phyloP scores from a whole-genome alignment of 169 alveolate genomes.

The Plasmodium yoelii region DNA sequence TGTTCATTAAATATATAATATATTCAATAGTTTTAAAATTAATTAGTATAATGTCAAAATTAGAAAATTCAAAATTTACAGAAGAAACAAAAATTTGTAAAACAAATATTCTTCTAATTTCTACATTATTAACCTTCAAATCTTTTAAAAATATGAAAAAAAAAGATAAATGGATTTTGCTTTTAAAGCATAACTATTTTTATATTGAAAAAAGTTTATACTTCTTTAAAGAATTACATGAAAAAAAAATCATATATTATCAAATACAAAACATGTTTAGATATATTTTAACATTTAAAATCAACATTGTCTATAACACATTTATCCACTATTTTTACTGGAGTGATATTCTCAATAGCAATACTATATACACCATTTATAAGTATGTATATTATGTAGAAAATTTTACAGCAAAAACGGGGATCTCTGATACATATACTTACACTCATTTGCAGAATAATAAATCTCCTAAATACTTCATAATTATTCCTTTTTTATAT shows the following conservation, averaged over 20 bases:
- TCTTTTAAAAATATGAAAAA: conserved; percentile 40
- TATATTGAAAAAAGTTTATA: conserved; percentile 58
- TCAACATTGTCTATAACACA: conserved; percentile 22
- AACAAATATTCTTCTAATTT: conserved; percentile 10
- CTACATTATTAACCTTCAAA: conserved; percentile 13
- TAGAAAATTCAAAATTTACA: conserved; percentile 6
- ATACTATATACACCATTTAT: conserved; percentile 3
- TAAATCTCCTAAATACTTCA: too few species aligned
- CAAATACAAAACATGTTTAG: conserved; percentile 53
- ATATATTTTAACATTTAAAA: conserved; percentile 45
- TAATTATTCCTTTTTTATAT: conserved; percentile 21
- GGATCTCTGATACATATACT: too few species aligned
- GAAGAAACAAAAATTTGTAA: conserved; percentile 14
- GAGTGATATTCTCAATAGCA: conserved; percentile 15
- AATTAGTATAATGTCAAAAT: conserved; percentile 11
- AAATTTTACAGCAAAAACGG: not conserved
- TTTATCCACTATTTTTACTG: conserved; percentile 18
- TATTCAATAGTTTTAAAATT: conserved; percentile 8
- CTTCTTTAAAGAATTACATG: conserved; percentile 57
- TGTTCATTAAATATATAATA: conserved; percentile 31
- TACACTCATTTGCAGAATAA: too few species aligned
- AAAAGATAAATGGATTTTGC: conserved; percentile 38
- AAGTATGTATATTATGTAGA: conserved; percentile 25
- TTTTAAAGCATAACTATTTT: conserved; percentile 39
- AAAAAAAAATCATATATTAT: conserved; percentile 44